Percentiles rank a stretch among this genome's conserved stretches.
Conservation (phyloP, 306 rosid genomes). For the Alnus rubra region DNA sequence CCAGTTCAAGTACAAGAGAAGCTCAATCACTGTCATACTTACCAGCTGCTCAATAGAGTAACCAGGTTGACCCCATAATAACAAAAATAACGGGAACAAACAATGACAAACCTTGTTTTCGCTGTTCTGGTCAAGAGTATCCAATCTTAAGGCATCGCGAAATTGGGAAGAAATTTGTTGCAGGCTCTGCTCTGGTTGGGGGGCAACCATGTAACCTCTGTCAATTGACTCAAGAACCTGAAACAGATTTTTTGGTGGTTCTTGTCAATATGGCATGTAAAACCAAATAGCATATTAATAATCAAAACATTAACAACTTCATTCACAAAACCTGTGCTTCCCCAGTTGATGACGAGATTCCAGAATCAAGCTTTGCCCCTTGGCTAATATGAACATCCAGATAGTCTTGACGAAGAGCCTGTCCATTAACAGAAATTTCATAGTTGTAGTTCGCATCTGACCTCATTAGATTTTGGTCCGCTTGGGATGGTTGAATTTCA, state of each 20-base stretch:
- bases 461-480: constrained; percentile 58
- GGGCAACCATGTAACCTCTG: constrained; percentile 45
- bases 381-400: constrained; percentile 54
- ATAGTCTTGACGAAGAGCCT: constrained; percentile 61
- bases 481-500: constrained; percentile 62
- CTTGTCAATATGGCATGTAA: constrained; percentile 17
- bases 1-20: constrained; percentile 25
- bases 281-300: not conserved
- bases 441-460: constrained; percentile 60
- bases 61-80: constrained; percentile 2
- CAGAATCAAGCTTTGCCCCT: constrained; percentile 55
- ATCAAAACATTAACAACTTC: constrained; percentile 5
- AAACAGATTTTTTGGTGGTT: constrained; percentile 10
- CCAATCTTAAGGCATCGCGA: constrained; percentile 64
- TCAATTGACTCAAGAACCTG: constrained; percentile 64
- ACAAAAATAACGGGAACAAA: not conserved
- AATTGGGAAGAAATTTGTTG: constrained; percentile 84
- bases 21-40: constrained; percentile 12
- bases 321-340: constrained; percentile 61
- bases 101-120: constrained; percentile 51
- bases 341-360: constrained; percentile 51
- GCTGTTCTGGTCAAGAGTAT: constrained; percentile 51
- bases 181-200: constrained; percentile 62
- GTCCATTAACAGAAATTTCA: constrained; percentile 75
- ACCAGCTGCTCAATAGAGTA: constrained; percentile 14